phyloP scores from a whole-genome alignment of 805 yeast genomes.

The Myxozyma neglecta region DNA sequence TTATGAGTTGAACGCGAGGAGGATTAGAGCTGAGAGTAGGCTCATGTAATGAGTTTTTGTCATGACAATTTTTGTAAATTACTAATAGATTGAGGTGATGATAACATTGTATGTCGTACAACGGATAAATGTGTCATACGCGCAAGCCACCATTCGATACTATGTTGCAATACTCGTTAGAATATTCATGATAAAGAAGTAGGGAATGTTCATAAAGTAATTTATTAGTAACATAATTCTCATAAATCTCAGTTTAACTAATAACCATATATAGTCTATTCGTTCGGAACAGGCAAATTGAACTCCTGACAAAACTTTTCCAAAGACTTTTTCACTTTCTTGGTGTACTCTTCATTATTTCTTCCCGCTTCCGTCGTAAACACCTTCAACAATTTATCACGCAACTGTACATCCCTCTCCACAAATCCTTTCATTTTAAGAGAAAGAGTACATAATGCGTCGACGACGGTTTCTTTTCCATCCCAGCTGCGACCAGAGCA shows the following conservation, averaged over 20 bases:
- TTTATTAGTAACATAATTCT: too few relatives aligned
- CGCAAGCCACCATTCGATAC: too few relatives aligned
- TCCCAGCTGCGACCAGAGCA: slow-evolving; percentile 80
- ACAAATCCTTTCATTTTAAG: slow-evolving; percentile 48
- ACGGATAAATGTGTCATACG: too few relatives aligned
- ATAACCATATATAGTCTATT: too few relatives aligned
- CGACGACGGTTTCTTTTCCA: slow-evolving; percentile 77
- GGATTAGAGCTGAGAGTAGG: slow-evolving; percentile 5
- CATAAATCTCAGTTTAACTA: too few relatives aligned
- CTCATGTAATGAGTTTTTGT: not conserved
- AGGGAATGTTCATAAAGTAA: too few relatives aligned
- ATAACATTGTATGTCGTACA: slow-evolving; percentile 11
- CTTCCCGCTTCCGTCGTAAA: slow-evolving; percentile 64
- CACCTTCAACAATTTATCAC: slow-evolving; percentile 34
- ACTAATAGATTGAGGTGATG: not conserved
- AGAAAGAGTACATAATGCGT: slow-evolving; percentile 63
- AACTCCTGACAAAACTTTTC: slow-evolving; percentile 45
- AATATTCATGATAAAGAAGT: too few relatives aligned
- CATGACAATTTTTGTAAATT: not conserved
- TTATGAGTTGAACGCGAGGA: slow-evolving; percentile 23
- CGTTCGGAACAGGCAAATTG: slow-evolving; percentile 12
- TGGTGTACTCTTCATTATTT: slow-evolving; percentile 63
- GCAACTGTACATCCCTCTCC: slow-evolving; percentile 38
- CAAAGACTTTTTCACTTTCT: slow-evolving; percentile 52
- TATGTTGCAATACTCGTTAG: too few relatives aligned